phyloP scores from a whole-genome alignment of 768 basidiomycete genomes.

The Boletus rufocinnamomeus region DNA sequence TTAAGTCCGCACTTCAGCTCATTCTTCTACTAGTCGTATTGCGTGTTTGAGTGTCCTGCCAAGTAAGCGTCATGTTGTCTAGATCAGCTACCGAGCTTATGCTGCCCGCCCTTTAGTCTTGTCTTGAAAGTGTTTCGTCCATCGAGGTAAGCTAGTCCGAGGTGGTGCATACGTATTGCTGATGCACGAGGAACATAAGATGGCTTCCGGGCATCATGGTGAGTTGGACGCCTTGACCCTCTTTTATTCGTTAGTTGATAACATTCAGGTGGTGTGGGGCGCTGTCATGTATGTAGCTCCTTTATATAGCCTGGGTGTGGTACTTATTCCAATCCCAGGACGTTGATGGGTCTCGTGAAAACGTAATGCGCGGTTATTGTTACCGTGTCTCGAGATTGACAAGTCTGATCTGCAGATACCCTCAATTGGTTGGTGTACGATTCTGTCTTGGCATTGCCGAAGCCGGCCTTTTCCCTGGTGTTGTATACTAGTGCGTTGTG shows the following conservation, averaged over 20 bases:
- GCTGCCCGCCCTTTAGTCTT: slow-evolving; percentile 10
- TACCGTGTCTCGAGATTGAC: not conserved
- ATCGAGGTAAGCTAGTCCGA: slow-evolving; percentile 46
- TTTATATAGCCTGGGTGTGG: not conserved
- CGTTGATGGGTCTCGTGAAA: too few species aligned
- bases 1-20: not conserved
- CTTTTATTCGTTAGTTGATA: not conserved
- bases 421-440: slow-evolving; percentile 63
- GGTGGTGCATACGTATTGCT: not conserved
- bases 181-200: slow-evolving; percentile 30
- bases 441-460: slow-evolving; percentile 69
- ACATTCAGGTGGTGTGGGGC: slow-evolving; percentile 61
- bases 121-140: slow-evolving; percentile 66
- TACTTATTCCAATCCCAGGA: too few species aligned
- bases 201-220: slow-evolving; percentile 72
- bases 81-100: not conserved
- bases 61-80: slow-evolving; percentile 43
- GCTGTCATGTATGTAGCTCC: slow-evolving; percentile 50
- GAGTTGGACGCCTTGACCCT: slow-evolving; percentile 13
- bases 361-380: too few species aligned
- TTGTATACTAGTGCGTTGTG: slow-evolving; percentile 63
- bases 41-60: slow-evolving; percentile 62
- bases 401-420: slow-evolving; percentile 45
- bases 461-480: slow-evolving; percentile 73
- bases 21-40: slow-evolving; percentile 26